A percentile compares a stretch with the other conserved stretches of the same genome.
Evolutionary conservation across 2,329 filamentous ascomycete genomes (phyloP).

Genomic region (Rosellinia necatrix): DNA sequence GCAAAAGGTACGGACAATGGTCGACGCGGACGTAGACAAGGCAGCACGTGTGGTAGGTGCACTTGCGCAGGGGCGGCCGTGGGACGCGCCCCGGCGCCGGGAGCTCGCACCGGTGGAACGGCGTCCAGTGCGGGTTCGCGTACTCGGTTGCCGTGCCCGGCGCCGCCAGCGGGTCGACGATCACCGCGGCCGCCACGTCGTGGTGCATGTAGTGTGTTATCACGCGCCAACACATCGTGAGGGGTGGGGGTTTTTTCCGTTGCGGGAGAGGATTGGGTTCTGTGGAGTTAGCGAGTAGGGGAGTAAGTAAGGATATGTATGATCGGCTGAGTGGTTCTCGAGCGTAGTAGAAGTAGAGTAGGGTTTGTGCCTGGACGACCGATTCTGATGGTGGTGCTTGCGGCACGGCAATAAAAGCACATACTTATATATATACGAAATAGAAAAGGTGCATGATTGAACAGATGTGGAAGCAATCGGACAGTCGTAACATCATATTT

Average conservation of each 20-base stretch:
- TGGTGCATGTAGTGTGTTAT: slow-evolving; percentile 38
- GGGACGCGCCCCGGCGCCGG: neutral
- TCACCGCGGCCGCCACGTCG: slow-evolving; percentile 34
- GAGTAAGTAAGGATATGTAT: neutral
- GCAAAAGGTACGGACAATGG: too few relatives aligned
- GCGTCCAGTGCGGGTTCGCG: slow-evolving; percentile 31
- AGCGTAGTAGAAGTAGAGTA: neutral
- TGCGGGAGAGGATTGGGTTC: too few relatives aligned
- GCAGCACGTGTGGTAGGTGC: slow-evolving; percentile 37
- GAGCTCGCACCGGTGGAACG: slow-evolving; percentile 34
- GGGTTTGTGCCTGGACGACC: neutral
- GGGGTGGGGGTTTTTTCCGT: neutral
- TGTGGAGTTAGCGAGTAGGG: too few relatives aligned
- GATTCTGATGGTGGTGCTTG: neutral
- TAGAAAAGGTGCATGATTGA: neutral
- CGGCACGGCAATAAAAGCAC: neutral
- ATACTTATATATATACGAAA: neutral
- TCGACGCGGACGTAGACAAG: neutral
- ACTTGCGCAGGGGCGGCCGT: slow-evolving; percentile 6
- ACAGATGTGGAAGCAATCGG: neutral
- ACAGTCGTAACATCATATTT: neutral
- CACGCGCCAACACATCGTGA: slow-evolving; percentile 33
- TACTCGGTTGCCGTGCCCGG: slow-evolving; percentile 10
- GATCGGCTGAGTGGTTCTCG: slow-evolving; percentile 3
- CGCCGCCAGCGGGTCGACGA: slow-evolving; percentile 13